Conservation (phyloP, 2,329 filamentous ascomycete species). For the Fusarium drepaniforme region DNA sequence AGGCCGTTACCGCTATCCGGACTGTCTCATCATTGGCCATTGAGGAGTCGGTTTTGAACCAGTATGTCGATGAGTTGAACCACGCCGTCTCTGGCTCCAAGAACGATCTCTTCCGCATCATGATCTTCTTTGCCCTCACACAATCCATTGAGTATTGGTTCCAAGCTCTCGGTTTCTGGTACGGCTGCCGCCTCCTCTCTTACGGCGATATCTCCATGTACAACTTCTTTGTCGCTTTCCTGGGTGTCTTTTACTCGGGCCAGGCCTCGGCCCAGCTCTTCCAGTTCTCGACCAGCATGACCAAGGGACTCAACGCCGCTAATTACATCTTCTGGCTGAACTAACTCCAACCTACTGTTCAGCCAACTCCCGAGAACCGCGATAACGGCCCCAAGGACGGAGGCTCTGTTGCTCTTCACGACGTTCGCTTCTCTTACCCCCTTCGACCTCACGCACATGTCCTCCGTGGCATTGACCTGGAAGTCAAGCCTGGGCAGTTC, state of each 20-base stretch:
- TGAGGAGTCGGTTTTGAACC: constrained; percentile 49
- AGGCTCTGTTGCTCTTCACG: constrained; percentile 59
- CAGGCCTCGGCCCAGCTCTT: constrained; percentile 57
- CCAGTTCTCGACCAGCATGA: constrained; percentile 64
- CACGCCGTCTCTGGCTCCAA: constrained; percentile 45
- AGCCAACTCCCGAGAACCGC: constrained; percentile 56
- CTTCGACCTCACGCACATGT: constrained; percentile 55
- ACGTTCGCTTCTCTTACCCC: constrained; percentile 75
- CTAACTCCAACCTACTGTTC: constrained; percentile 55
- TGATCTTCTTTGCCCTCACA: constrained; percentile 53
- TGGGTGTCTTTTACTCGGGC: constrained; percentile 61
- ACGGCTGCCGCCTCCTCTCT: constrained; percentile 53
- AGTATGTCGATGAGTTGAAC: constrained; percentile 48
- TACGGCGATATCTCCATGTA: constrained; percentile 65
- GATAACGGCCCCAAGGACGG: constrained; percentile 51
- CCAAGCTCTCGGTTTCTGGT: constrained; percentile 57
- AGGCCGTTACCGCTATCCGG: constrained; percentile 54
- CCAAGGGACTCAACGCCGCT: constrained; percentile 61
- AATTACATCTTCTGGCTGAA: constrained; percentile 65
- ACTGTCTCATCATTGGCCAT: constrained; percentile 58
- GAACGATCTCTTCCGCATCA: constrained; percentile 48
- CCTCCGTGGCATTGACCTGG: constrained; percentile 54
- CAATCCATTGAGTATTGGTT: constrained; percentile 54
- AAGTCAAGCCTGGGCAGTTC: constrained; percentile 60
- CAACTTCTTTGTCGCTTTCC: constrained; percentile 62